Evolutionary conservation across 805 yeast species (phyloP).

Genomic region (Yarrowia hollandica): DNA sequence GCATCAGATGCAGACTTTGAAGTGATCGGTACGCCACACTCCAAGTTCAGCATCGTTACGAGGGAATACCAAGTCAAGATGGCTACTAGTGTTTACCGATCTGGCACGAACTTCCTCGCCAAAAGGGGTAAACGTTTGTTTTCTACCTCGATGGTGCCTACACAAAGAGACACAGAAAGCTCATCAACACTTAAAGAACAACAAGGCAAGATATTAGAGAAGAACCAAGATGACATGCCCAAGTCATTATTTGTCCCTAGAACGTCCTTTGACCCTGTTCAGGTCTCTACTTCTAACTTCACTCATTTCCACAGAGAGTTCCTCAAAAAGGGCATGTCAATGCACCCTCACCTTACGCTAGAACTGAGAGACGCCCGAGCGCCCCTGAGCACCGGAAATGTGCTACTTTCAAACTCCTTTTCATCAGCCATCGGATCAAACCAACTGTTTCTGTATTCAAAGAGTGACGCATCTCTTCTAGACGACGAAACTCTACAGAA

Average conservation of each 20-base stretch:
- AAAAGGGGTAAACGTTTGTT: neutral
- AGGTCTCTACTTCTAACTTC: conserved; percentile 11
- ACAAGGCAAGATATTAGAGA: neutral
- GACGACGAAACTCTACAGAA: conserved; percentile 37
- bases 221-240: neutral
- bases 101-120: neutral
- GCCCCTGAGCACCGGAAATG: conserved; percentile 80
- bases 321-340: conserved; percentile 22
- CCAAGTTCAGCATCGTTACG: neutral
- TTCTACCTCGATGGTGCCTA: neutral
- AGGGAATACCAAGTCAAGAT: conserved; percentile 3
- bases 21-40: neutral
- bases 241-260: neutral
- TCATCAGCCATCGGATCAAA: conserved; percentile 14
- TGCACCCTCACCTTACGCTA: conserved; percentile 68
- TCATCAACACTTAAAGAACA: neutral
- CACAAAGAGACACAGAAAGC: neutral
- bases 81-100: neutral
- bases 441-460: conserved; percentile 15
- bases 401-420: conserved; percentile 55
- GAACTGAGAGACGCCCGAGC: conserved; percentile 90
- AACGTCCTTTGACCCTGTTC: neutral
- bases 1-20: conserved; percentile 19
- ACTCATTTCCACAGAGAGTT: conserved; percentile 27
- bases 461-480: conserved; percentile 22